These are phyloP conservation scores for Globisporangium abappressorium DNA, from an alignment of 352 stramenopile species.

Conservation along the genomic window DNA sequence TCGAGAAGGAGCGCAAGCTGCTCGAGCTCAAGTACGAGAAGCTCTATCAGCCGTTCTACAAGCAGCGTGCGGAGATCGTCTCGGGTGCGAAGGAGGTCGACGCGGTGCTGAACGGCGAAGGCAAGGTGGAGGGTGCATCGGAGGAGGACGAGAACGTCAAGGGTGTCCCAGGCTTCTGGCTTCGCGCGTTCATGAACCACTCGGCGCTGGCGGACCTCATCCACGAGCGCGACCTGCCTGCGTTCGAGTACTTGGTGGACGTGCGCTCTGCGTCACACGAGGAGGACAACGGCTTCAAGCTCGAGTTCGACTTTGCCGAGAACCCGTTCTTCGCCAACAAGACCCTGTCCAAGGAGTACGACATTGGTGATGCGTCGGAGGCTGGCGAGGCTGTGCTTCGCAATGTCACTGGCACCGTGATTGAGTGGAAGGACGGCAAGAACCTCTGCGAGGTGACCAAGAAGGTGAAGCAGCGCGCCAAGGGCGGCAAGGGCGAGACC, in stretches of 20 bases:
- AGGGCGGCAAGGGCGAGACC: conserved; percentile 71
- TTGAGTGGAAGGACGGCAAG: conserved; percentile 82
- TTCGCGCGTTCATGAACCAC: conserved; percentile 85
- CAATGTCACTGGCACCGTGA: conserved; percentile 69
- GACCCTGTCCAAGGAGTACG: conserved; percentile 81
- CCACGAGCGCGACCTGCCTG: conserved; percentile 74
- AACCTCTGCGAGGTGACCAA: conserved; percentile 84
- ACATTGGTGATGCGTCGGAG: conserved; percentile 81
- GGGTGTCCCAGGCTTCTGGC: conserved; percentile 83
- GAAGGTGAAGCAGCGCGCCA: conserved; percentile 86
- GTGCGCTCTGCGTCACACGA: conserved; percentile 76
- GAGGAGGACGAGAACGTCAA: conserved; percentile 54
- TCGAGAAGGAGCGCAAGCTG: conserved; percentile 81
- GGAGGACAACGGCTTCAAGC: conserved; percentile 83
- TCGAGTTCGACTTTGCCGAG: conserved; percentile 76
- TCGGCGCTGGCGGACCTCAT: conserved; percentile 75
- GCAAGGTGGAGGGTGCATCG: conserved; percentile 27
- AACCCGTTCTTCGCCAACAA: conserved; percentile 83
- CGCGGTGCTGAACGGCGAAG: conserved; percentile 41
- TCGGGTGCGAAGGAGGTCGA: conserved; percentile 77
- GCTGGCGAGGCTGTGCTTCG: conserved; percentile 75
- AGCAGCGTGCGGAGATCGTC: conserved; percentile 69
- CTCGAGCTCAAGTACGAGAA: conserved; percentile 89
- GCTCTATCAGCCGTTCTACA: conserved; percentile 83
- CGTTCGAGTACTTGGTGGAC: conserved; percentile 76